Evolutionary conservation across 2,329 filamentous ascomycete genomes (phyloP), one percentile per base, ranked within the genome.

Genomic region (Aspergillus puulaauensis): DNA sequence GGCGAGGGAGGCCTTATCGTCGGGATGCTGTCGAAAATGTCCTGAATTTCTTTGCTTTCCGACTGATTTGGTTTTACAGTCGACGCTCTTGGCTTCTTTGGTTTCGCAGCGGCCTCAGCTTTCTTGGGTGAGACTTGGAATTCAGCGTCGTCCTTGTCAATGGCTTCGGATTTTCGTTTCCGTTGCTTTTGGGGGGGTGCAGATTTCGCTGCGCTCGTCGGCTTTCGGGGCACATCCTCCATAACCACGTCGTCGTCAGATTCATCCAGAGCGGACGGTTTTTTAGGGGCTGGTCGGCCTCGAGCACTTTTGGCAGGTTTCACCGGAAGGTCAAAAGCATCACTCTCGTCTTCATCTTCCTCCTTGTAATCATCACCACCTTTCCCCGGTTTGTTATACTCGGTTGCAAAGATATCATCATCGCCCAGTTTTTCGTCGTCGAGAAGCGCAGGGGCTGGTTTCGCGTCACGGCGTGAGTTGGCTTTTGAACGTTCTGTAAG

Each of bases 11-110:
- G 83, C 58, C 88, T 82, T 43, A 99, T 85, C 1, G 86, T 90
- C 5, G 91, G 90, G 59, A 99, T 93, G 65, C 87, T 91, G 70
- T 96, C 88, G 33, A 98, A 84, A 46, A 99, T 97, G 49, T 88
- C 86, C 72, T 96, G 87, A 19, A 96, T 86, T 21, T 85, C 83
- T 15, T 88, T 82, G 68, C 86, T 87, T 67, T 96, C 91, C 2
- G 83, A 75, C 6, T 81, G 80, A 3, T 86, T 83, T 3, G 83
- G 80, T 72, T 91, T 90, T 73, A 90, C 90, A 11, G 83, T 77
- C 3, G 83, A 78, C 2, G 85, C 82, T 62, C 84, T 83, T 19
- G 84, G 77, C 62, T 75, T 80, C 67, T 74, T 80, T 24, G 68
- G 64, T 66, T 77, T 81, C 27, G 67, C 56, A 31, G 65, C 58